Conservation (phyloP, 2,329 filamentous ascomycete genomes). For the Coniochaeta ligniaria region DNA sequence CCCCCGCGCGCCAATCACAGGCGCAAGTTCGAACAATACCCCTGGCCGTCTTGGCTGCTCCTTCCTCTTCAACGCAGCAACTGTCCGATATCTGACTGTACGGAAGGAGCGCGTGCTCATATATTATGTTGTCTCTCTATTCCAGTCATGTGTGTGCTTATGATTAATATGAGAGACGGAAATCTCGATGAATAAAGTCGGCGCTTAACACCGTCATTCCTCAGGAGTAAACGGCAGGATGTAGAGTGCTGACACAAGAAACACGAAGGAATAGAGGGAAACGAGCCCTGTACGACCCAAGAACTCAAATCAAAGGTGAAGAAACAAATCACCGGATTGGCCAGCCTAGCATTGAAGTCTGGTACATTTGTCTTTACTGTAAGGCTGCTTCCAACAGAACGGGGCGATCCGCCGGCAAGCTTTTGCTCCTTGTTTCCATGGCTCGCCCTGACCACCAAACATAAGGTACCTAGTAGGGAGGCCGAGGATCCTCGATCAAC, state of each 20-base stretch:
- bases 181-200: neutral
- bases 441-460: neutral
- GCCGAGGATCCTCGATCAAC: neutral
- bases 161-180: neutral
- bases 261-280: neutral
- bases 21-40: no score
- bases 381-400: neutral
- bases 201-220: neutral
- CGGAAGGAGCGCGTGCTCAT: neutral
- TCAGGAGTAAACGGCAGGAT: neutral
- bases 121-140: no score
- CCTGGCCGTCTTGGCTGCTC: neutral
- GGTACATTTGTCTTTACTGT: neutral
- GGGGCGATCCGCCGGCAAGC: neutral
- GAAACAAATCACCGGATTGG: neutral
- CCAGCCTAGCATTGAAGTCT: neutral
- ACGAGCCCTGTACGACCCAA: neutral
- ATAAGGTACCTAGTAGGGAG: neutral
- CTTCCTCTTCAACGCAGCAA: neutral
- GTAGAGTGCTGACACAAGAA: neutral
- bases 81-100: neutral
- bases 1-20: neutral
- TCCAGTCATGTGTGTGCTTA: neutral
- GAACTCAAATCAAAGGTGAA: neutral
- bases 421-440: neutral